Base-by-base conservation (phyloP, 805 yeast species). In the Monosporozyma aquatica region DNA sequence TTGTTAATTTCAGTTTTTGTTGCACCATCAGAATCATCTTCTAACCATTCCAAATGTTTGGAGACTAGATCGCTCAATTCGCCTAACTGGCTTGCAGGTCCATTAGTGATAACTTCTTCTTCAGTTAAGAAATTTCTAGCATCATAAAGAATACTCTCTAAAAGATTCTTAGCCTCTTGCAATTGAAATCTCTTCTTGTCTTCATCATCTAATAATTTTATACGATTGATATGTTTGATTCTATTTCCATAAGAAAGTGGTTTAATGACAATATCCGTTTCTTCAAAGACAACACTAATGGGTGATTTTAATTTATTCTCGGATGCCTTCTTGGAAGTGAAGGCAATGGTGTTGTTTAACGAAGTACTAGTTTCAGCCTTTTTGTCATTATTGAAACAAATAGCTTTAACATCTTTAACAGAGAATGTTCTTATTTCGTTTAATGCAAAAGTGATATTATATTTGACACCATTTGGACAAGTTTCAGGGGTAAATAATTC, bases 91-190 rank as follows among this genome's bases (percentile, higher is more conserved):
- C 58, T 52, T 5, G 59, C 54, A 7, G 76, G 75, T 0, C 72
- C 66, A 36, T 67, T 71, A 10, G 59, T 59, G 0, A 48, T 44
- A 6, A 70, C 71, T 20, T 71, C 75, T 30, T 72, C 72, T 25
- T 76, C 76, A 14, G 76, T 82, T 15, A 85, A 52, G 41, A 66
- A 70, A 8, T 74, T 69, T 44, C 95, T 76, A 24, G 85, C 68
- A 44, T 71, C 72, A 64, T 90, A 89, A 42, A 87, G 67, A n/a
- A 74, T 64, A 17, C 78, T 71, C 62, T 90, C 97, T 17, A 90
- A 70, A 27, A 69, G 63, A 59, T 89, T 90, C 50, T 76, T 72
- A 24, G 74, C 63, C 43, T 76, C 76, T 36, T 83, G 83, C 32
- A 75, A 44, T 75, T 78, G 58, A 82, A 68, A 14, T 64, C 64